Conservation (phyloP, 345 rosid genomes). For the Euphorbia peplus region DNA sequence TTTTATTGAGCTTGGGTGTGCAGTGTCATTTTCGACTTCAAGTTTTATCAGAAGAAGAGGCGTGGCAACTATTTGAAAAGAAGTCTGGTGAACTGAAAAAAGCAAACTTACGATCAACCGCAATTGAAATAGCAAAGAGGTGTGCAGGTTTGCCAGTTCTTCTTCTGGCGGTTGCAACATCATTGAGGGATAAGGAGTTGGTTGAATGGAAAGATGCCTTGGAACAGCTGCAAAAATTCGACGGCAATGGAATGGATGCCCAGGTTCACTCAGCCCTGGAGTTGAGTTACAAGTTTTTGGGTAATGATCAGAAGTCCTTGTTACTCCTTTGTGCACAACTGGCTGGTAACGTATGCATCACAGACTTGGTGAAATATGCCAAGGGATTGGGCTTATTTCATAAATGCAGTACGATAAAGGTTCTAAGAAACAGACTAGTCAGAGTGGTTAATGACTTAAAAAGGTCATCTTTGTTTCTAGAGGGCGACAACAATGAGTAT, state of each 20-base stretch:
- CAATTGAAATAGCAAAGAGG: conserved; percentile 2
- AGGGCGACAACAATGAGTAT: background rate
- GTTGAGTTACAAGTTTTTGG: conserved; percentile 6
- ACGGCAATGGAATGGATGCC: background rate
- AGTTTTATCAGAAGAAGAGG: conserved; percentile 19
- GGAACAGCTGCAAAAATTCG: background rate
- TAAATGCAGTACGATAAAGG: background rate
- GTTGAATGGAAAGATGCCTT: conserved; percentile 18
- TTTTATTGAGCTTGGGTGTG: conserved; percentile 23
- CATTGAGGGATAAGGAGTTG: background rate
- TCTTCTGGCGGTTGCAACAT: conserved; percentile 4
- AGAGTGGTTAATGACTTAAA: conserved; percentile 24
- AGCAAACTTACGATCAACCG: background rate
- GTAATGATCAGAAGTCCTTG: background rate
- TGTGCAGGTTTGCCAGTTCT: conserved; percentile 28
- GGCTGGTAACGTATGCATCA: background rate
- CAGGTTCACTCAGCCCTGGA: conserved; percentile 2
- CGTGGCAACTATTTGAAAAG: conserved; percentile 29
- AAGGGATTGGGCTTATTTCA: conserved; percentile 28
- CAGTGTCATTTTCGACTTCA: conserved; percentile 1
- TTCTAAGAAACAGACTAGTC: conserved; percentile 10
- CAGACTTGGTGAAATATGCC: conserved; percentile 21
- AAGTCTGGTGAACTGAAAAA: conserved; percentile 1
- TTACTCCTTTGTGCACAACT: conserved; percentile 22
- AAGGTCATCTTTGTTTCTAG: conserved; percentile 22